Evolutionary conservation across 768 basidiomycete species (phyloP), one percentile per base, ranked within the genome.

Genomic region (Psilocybe cubensis): DNA sequence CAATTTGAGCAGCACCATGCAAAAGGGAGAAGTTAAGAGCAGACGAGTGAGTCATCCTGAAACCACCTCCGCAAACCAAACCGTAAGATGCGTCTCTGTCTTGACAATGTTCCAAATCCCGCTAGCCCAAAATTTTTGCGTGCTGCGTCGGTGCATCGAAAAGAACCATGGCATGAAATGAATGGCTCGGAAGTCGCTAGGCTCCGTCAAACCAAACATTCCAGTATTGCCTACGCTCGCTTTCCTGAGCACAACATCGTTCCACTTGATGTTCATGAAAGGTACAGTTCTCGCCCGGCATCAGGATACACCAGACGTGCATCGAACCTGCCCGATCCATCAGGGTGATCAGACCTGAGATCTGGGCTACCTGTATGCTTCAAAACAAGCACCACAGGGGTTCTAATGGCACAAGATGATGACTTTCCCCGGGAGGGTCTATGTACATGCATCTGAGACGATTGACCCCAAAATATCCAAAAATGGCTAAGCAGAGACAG

Each of bases 321-420:
- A 49, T 60, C 54, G 46, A 63, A 57, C 58, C 52, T 27, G 57
- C 64, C 64, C 63, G 48, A 66, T 62, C 67, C 61, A 68, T 64
- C 69, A 73, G 75, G 75, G 63, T 78, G 76, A 78, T 78, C 74
- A 76, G 73, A 65, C 75, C 77, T 71, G 69, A 66, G 62, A 67
- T 68, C 61, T 47, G 56, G 63, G 66, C 64, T 50, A 40, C 40
- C 54, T 56, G 54, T 40, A 35, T 42, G 59, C 49, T 38, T 42
- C 25, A 43, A n/a, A n/a, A n/a, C n/a, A n/a, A 42, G 52, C 58
- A 40, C n/a, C 41, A 42, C 58, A 57, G 52, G 35, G 35, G 47
- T 58, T n/a, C 44, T 57, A 61, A 41, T 47, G 50, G 54, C 66
- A 62, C 66, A 67, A 61, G 67, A 65, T 50, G 59, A 44, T 12